Conservation (phyloP, 108 stramenopile species). For the Bacterosira constricta region DNA sequence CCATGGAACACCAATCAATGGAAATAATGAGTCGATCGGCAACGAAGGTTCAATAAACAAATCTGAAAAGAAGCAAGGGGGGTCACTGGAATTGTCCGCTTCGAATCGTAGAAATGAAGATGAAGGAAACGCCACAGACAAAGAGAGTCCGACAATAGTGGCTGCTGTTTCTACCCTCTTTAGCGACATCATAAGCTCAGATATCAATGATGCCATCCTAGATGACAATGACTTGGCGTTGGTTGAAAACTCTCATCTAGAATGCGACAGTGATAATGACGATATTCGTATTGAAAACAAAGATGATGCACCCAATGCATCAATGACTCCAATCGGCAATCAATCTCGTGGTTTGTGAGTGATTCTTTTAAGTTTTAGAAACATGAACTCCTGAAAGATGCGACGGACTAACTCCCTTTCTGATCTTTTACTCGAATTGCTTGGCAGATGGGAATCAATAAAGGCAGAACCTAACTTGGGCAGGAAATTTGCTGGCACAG, state of each 20-base stretch:
- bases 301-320: conserved; percentile 1
- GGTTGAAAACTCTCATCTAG: conserved; percentile 37
- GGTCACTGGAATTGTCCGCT: conserved; percentile 10
- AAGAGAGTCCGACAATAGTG: neutral
- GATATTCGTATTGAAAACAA: neutral
- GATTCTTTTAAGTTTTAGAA: neutral
- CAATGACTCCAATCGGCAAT: neutral
- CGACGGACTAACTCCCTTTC: too few species aligned
- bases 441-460: conserved; percentile 53
- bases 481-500: conserved; percentile 61
- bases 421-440: too few species aligned
- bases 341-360: conserved; percentile 11
- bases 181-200: conserved; percentile 1
- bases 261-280: conserved; percentile 1
- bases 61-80: neutral
- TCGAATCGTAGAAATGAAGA: conserved; percentile 3
- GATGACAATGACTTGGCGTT: conserved; percentile 33
- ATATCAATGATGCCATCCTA: neutral
- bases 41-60: neutral
- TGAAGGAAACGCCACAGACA: neutral
- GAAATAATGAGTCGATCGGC: neutral
- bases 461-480: conserved; percentile 40
- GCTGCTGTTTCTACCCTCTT: conserved; percentile 14
- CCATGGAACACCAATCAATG: too few species aligned
- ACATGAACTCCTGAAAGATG: neutral